Evolutionary conservation across 768 basidiomycete genomes (phyloP).

Genomic region (Rhizopogon vesiculosus): DNA sequence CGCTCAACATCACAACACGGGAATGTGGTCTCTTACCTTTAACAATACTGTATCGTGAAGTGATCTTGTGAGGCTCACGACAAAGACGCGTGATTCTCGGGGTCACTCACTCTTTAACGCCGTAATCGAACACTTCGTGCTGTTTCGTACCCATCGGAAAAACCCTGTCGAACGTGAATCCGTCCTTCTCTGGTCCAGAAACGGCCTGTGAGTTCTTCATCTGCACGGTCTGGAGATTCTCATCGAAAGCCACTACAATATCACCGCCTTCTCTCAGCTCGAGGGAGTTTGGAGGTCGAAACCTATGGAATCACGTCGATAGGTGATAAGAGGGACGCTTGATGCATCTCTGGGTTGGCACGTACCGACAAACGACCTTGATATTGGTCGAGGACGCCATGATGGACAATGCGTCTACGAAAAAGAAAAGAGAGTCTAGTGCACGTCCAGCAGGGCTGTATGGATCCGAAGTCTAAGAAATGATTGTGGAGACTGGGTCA

Average conservation of each 20-base stretch:
- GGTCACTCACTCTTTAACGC: constrained; percentile 84
- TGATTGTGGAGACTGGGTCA: constrained; percentile 4
- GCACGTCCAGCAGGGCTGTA: constrained; percentile 13
- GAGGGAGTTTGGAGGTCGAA: constrained; percentile 91
- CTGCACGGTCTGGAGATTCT: constrained; percentile 78
- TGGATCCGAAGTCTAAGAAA: constrained; percentile 6
- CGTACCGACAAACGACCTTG: constrained; percentile 98
- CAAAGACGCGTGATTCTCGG: constrained; percentile 1
- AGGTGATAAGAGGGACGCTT: constrained; percentile 1
- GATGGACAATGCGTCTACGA: constrained; percentile 32
- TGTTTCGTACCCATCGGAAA: constrained; percentile 92
- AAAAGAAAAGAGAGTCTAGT: constrained; percentile 11
- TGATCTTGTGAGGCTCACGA: constrained; percentile 13
- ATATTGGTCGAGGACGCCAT: constrained; percentile 82
- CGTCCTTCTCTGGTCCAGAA: constrained; percentile 91
- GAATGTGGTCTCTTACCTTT: constrained; percentile 51
- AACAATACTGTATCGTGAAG: constrained; percentile 59
- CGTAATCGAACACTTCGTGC: constrained; percentile 95
- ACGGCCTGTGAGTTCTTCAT: constrained; percentile 66
- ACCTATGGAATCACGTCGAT: constrained; percentile 42
- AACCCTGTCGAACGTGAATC: constrained; percentile 96
- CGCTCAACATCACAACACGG: neutral
- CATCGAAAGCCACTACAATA: constrained; percentile 85
- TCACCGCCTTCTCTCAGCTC: constrained; percentile 86
- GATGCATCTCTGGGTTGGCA: constrained; percentile 8